Base-by-base conservation (phyloP, 768 basidiomycete genomes). In the Russula vinacea region DNA sequence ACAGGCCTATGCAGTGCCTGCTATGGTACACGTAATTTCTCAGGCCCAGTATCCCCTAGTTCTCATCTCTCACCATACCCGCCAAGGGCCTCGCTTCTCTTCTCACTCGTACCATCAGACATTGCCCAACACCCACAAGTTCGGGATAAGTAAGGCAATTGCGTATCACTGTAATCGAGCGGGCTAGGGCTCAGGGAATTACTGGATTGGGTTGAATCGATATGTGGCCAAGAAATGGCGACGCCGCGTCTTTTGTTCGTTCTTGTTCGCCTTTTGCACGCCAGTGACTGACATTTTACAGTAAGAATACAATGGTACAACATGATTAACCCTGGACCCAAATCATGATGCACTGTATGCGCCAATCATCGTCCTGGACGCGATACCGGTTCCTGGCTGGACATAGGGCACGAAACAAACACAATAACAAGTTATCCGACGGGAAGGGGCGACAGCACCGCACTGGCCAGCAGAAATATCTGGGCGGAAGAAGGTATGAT, bases 211-310 rank as follows among this genome's bases (percentile, higher is more conserved):
- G n/a, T n/a, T n/a, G n/a, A n/a, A n/a, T n/a, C n/a, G n/a, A n/a
- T n/a, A n/a, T 29, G 7, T n/a, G 44, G 8, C 19, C 10, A n/a
- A 45, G 24, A 4, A 26, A 49, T 26, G 47, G 47, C 26, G n/a
- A 24, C 47, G 24, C 47, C 22, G 5, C 8, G 1, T 24, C 24
- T 50, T 26, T 50, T 24, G 14, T 24, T 50, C 49, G 49, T 50
- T 26, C 47, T 67, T 19, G 24, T 67, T 19, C 63, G 49, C 17
- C 19, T 24, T 45, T 65, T 52, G 8, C 26, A 16, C 8, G 10
- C n/a, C n/a, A 45, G 10, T 40, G 22, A n/a, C 22, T 40, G 37
- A 29, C 17, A 26, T 45, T 22, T 50, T 14, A 24, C 19, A n/a
- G n/a, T n/a, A n/a, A n/a, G 29, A 33, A 52, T 33, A 52, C 51